Percentiles rank a stretch among this genome's conserved stretches.
Evolutionary conservation across 495 filamentous ascomycete species (phyloP).

Genomic region (Xanthoparmelia taractica): DNA sequence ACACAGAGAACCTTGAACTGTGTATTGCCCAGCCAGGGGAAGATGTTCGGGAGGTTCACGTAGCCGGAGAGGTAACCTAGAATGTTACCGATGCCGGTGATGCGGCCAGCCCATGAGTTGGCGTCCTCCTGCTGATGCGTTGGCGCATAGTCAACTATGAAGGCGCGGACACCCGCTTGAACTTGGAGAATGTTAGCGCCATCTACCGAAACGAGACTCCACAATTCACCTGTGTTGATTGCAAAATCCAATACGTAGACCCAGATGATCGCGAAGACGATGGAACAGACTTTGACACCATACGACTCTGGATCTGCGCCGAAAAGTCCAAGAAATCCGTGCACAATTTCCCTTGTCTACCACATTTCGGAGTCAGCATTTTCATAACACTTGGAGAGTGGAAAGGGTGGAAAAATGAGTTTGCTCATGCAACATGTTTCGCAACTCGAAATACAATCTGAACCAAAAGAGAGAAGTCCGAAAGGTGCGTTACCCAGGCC

Average conservation of each 20-base stretch:
- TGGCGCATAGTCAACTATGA: constrained; percentile 84
- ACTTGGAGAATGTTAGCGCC: constrained; percentile 40
- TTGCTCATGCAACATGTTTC: no score
- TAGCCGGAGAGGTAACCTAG: constrained; percentile 78
- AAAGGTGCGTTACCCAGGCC: no score
- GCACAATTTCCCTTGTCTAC: constrained; percentile 71
- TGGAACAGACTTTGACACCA: constrained; percentile 52
- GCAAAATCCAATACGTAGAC: constrained; percentile 85
- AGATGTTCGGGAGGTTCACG: constrained; percentile 57
- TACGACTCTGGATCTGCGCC: constrained; percentile 56
- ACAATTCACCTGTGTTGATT: constrained; percentile 75
- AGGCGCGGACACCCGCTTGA: constrained; percentile 80
- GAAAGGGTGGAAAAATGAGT: no score
- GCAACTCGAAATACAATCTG: no score
- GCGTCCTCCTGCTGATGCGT: constrained; percentile 83
- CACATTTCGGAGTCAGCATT: no score
- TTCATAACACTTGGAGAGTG: no score
- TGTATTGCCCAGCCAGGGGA: constrained; percentile 71
- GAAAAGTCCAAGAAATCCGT: constrained; percentile 61
- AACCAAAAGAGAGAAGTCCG: no score
- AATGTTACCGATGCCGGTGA: constrained; percentile 79
- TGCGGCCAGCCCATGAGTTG: constrained; percentile 78
- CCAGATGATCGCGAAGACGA: constrained; percentile 67
- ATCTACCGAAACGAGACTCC: background rate
- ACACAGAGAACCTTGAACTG: constrained; percentile 87